Conservation (phyloP, 352 stramenopile genomes). For the Pythium grandisporangium region DNA sequence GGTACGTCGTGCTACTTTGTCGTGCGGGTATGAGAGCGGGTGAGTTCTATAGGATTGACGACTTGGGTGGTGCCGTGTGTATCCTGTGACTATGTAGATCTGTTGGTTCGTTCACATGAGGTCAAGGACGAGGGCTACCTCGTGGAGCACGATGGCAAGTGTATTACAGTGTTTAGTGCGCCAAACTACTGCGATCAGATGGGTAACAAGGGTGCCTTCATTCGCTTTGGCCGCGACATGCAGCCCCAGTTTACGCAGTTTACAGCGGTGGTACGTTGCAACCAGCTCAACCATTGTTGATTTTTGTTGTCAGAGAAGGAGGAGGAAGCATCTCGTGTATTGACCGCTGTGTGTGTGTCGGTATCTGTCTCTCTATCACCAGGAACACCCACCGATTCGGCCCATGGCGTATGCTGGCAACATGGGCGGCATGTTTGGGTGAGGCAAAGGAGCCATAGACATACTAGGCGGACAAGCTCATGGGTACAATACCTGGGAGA, state of each 20-base stretch:
- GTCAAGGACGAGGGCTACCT: conserved; percentile 99
- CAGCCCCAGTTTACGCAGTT: conserved; percentile 96
- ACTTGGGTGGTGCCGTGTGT: conserved; percentile 1
- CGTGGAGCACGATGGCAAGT: conserved; percentile 98
- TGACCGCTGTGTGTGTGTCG: neutral
- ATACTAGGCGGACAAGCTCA: no score
- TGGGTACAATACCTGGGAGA: no score
- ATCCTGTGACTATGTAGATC: conserved; percentile 31
- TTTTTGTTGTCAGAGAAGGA: neutral
- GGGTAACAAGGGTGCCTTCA: conserved; percentile 99
- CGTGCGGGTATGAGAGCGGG: neutral
- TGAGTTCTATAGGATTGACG: no score
- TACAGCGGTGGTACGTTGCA: conserved; percentile 75
- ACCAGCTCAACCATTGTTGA: neutral
- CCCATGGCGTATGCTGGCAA: conserved; percentile 87
- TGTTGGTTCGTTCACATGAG: conserved; percentile 98
- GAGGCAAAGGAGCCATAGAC: no score
- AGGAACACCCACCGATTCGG: conserved; percentile 84
- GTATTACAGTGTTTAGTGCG: conserved; percentile 99
- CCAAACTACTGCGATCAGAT: conserved; percentile 99
- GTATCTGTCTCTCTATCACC: no score
- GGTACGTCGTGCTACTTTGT: conserved; percentile 25
- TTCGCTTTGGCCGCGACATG: conserved; percentile 94
- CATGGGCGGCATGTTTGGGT: conserved; percentile 87
- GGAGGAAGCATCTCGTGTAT: neutral